These are phyloP conservation scores for Letharia lupina DNA, from an alignment of 495 filamentous ascomycete genomes.

Conservation along the genomic window DNA sequence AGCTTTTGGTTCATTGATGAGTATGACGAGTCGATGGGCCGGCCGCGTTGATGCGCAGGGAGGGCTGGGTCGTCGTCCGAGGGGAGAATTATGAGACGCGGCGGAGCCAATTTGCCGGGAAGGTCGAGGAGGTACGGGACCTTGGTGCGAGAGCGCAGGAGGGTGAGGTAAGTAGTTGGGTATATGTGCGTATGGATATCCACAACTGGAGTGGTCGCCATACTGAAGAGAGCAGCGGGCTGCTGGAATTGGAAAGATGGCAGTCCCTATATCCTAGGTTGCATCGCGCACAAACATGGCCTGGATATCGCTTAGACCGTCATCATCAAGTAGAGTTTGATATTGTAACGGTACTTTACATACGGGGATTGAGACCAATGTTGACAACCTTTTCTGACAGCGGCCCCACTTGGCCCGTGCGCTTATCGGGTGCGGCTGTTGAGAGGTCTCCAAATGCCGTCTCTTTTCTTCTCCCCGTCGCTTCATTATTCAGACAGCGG, in stretches of 20 bases:
- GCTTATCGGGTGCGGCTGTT: not conserved
- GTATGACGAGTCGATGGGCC: constrained; percentile 69
- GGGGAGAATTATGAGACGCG: constrained; percentile 75
- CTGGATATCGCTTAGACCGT: not conserved
- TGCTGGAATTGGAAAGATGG: not conserved
- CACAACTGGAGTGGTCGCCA: constrained; percentile 40
- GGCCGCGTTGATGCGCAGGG: constrained; percentile 47
- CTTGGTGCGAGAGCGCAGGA: constrained; percentile 64
- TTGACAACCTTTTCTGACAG: not conserved
- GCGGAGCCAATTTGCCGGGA: constrained; percentile 35
- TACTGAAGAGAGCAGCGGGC: not conserved
- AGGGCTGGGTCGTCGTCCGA: constrained; percentile 50
- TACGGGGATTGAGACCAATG: too few species aligned
- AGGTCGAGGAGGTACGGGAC: constrained; percentile 75
- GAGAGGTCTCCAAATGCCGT: not conserved
- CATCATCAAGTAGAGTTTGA: not conserved
- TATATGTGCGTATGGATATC: constrained; percentile 97
- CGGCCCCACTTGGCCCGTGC: not conserved
- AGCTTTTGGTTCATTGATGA: constrained; percentile 65
- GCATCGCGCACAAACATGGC: not conserved
- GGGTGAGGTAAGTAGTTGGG: constrained; percentile 69
- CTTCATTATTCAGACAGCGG: not conserved
- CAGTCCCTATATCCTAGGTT: not conserved
- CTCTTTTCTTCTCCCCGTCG: not conserved
- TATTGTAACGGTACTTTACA: too few species aligned